These are phyloP conservation scores for Cryomyces minteri DNA, from an alignment of 495 filamentous ascomycete genomes.

Conservation along the genomic window DNA sequence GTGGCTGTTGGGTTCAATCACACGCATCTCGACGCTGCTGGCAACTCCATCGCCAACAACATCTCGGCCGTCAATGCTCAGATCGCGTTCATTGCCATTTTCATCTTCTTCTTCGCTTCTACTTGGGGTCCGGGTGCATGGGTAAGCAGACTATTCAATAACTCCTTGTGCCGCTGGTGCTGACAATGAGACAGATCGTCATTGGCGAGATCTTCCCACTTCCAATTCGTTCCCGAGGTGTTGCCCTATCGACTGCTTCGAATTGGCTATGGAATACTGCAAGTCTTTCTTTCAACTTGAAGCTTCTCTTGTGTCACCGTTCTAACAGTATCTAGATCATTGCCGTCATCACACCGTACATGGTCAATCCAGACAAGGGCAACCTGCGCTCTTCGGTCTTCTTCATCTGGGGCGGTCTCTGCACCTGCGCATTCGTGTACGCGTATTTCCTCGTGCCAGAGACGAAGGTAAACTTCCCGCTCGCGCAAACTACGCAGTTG, in stretches of 20 bases:
- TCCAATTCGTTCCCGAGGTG: slow-evolving; percentile 63
- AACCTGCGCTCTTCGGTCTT: slow-evolving; percentile 59
- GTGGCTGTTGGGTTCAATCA: slow-evolving; percentile 10
- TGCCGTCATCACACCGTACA: slow-evolving; percentile 61
- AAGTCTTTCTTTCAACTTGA: not conserved
- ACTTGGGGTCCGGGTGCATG: slow-evolving; percentile 1
- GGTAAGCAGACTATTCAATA: too few species aligned
- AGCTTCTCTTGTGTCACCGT: not conserved
- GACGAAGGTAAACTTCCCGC: slow-evolving; percentile 34
- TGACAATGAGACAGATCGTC: slow-evolving; percentile 24
- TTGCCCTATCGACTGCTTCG: slow-evolving; percentile 64
- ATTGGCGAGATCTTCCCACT: slow-evolving; percentile 81
- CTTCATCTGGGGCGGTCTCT: slow-evolving; percentile 21
- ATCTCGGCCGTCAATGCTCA: slow-evolving; percentile 14
- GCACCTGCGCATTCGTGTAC: slow-evolving; percentile 23
- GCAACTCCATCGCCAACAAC: slow-evolving; percentile 20
- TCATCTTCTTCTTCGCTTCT: slow-evolving; percentile 29
- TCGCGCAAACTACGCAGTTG: not conserved
- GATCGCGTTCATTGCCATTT: slow-evolving; percentile 26
- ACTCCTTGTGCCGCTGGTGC: too few species aligned
- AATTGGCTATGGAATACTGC: slow-evolving; percentile 70
- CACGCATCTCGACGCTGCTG: not conserved
- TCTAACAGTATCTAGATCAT: slow-evolving; percentile 23
- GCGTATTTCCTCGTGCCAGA: slow-evolving; percentile 59
- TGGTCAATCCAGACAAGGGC: slow-evolving; percentile 42